Evolutionary conservation across 768 basidiomycete genomes (phyloP).

Genomic region (Russula abietina): DNA sequence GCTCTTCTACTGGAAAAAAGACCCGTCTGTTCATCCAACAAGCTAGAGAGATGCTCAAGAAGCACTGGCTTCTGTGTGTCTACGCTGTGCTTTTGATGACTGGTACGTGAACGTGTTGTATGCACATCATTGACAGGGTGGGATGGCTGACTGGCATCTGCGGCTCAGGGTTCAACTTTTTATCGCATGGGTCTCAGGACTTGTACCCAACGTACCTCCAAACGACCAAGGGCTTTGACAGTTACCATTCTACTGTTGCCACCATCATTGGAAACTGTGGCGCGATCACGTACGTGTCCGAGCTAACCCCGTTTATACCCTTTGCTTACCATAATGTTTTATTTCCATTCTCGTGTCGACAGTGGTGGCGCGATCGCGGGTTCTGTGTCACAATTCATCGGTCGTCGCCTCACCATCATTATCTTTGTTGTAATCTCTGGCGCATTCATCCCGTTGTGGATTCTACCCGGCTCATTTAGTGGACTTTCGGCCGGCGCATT

Average conservation of each 20-base stretch:
- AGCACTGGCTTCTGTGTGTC: conserved; percentile 78
- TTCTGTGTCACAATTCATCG: conserved; percentile 37
- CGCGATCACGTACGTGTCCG: conserved; percentile 27
- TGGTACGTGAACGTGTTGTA: conserved; percentile 27
- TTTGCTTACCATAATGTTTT: background rate
- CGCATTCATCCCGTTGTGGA: conserved; percentile 39
- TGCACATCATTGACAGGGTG: background rate
- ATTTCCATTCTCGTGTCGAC: background rate
- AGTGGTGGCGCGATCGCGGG: conserved; percentile 39
- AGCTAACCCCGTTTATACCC: conserved; percentile 15
- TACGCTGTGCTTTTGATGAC: conserved; percentile 86
- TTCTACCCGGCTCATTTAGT: conserved; percentile 38
- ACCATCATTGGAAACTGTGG: conserved; percentile 42
- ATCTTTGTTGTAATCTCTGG: conserved; percentile 33
- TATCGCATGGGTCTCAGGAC: conserved; percentile 46
- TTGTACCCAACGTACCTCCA: conserved; percentile 39
- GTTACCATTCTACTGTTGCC: conserved; percentile 35
- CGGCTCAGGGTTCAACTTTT: conserved; percentile 43
- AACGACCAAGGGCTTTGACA: conserved; percentile 33
- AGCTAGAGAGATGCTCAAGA: conserved; percentile 67
- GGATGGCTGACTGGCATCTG: conserved; percentile 7
- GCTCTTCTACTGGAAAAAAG: conserved; percentile 41
- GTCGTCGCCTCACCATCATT: conserved; percentile 42
- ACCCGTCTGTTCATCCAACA: conserved; percentile 69
- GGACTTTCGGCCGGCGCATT: conserved; percentile 44